These are phyloP conservation scores for Botrytis galanthina DNA, from an alignment of 2,329 filamentous ascomycete species.

Conservation along the genomic window DNA sequence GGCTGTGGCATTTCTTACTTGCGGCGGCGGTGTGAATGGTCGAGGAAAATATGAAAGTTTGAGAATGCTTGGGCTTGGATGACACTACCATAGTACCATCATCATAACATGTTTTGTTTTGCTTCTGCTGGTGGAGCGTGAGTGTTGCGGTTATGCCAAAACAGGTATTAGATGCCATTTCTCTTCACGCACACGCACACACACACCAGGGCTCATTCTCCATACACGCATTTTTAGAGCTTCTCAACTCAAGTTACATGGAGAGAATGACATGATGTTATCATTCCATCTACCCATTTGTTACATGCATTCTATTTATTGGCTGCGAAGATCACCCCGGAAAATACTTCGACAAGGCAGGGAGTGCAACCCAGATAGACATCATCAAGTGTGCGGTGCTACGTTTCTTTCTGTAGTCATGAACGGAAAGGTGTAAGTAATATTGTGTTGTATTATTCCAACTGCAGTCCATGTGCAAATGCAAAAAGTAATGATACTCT, in stretches of 20 bases:
- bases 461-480: not conserved
- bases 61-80: conserved; percentile 4
- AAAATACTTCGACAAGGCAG: conserved; percentile 6
- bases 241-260: not conserved
- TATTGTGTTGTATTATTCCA: not conserved
- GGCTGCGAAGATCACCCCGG: conserved; percentile 7
- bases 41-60: not conserved
- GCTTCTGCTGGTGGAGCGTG: not conserved
- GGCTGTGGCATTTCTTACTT: not conserved
- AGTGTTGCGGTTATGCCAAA: not conserved
- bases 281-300: not conserved
- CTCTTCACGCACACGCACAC: too few species aligned
- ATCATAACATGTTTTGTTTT: not conserved
- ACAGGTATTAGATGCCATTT: not conserved
- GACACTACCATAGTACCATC: conserved; percentile 7
- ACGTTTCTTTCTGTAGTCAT: not conserved
- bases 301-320: not conserved
- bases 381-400: not conserved
- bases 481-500: conserved; percentile 15
- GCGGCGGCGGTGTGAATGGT: conserved; percentile 20
- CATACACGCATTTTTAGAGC: not conserved
- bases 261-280: not conserved
- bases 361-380: not conserved
- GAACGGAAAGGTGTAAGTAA: not conserved
- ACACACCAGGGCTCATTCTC: not conserved